Conservation (phyloP, 2,329 filamentous ascomycete species). For the Elsinoe fawcettii region DNA sequence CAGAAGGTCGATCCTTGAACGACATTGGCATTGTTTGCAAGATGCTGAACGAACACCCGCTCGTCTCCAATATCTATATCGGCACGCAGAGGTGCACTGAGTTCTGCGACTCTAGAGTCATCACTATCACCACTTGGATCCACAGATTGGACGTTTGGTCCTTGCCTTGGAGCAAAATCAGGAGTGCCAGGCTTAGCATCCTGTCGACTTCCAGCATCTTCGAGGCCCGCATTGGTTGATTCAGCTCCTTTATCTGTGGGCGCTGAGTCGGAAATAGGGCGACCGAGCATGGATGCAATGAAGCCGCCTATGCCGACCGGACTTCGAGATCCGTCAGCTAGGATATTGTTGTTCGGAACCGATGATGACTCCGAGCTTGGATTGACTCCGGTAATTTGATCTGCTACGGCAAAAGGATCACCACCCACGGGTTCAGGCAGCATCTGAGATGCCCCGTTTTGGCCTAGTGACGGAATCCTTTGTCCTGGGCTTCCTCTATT, state of each 20-base stretch:
- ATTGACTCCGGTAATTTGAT: neutral
- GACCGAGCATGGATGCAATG: neutral
- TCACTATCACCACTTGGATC: neutral
- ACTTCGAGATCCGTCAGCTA: neutral
- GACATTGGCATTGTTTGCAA: conserved; percentile 5
- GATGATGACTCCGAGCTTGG: neutral
- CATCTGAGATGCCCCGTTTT: no score
- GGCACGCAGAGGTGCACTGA: neutral
- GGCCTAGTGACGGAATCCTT: neutral
- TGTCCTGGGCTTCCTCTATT: neutral
- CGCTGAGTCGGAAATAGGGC: neutral
- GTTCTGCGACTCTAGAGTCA: neutral
- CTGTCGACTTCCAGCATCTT: neutral
- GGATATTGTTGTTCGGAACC: neutral
- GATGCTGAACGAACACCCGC: neutral
- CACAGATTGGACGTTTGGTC: neutral
- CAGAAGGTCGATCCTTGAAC: neutral
- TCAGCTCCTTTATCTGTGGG: neutral
- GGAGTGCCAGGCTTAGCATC: neutral
- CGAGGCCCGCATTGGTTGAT: neutral
- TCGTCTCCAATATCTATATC: neutral
- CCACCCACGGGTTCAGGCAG: neutral
- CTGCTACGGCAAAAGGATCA: neutral
- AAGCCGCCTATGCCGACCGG: neutral
- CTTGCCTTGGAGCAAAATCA: neutral